Evolutionary conservation across 345 rosid species (phyloP).

Genomic region (Stellera chamaejasme): DNA sequence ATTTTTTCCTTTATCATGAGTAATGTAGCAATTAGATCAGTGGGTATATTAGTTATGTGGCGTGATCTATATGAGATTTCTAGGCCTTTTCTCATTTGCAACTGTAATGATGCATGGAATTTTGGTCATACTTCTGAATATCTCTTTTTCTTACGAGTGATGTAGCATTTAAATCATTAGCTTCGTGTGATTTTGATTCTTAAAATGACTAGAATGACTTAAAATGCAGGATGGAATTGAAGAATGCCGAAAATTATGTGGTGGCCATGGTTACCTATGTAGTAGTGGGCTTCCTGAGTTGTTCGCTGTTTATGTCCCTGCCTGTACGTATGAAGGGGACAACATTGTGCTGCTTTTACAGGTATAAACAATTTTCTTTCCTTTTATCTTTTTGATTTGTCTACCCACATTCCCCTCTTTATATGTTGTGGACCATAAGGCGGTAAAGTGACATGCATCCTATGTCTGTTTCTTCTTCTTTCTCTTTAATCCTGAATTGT

Average conservation of each 20-base stretch:
- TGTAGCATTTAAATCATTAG: no score
- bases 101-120: no score
- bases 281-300: conserved; percentile 97
- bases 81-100: no score
- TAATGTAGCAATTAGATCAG: no score
- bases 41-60: not conserved
- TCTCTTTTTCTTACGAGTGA: no score
- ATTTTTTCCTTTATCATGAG: no score
- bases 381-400: not conserved
- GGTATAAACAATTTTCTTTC: conserved; percentile 28
- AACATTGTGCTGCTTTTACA: conserved; percentile 82
- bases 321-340: conserved; percentile 99
- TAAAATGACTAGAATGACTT: conserved; percentile 4
- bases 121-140: no score
- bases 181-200: not conserved
- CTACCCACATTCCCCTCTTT: no score
- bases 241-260: conserved; percentile 97
- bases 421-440: no score
- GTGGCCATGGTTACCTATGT: conserved; percentile 96
- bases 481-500: no score
- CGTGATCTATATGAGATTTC: not conserved
- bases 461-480: not conserved
- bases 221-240: conserved; percentile 82
- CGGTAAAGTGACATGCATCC: not conserved
- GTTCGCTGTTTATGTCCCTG: conserved; percentile 91